Evolutionary conservation across 805 yeast genomes (phyloP).

Genomic region (Wickerhamiella nectarea): DNA sequence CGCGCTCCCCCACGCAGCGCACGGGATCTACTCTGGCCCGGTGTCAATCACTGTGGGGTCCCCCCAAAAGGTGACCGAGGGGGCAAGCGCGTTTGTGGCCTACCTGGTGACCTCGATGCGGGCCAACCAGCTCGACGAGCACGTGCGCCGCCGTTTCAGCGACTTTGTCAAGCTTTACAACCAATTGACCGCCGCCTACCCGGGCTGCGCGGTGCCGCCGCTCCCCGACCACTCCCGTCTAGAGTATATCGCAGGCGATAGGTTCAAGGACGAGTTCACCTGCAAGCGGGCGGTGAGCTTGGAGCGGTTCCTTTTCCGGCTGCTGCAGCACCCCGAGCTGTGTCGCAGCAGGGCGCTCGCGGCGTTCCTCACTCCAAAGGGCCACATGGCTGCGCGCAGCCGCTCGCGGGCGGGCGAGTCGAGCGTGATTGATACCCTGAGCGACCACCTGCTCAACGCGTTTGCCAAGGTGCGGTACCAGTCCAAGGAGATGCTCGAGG

Average conservation of each 20-base stretch:
- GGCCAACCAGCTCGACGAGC: slow-evolving; percentile 15
- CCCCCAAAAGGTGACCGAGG: slow-evolving; percentile 21
- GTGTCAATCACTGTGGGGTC: slow-evolving; percentile 14
- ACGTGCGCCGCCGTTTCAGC: slow-evolving; percentile 66
- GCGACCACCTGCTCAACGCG: slow-evolving; percentile 89
- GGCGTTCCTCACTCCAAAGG: slow-evolving; percentile 48
- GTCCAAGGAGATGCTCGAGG: slow-evolving; percentile 63
- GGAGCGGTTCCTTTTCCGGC: slow-evolving; percentile 57
- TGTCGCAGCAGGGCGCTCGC: slow-evolving; percentile 57
- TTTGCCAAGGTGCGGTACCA: slow-evolving; percentile 60
- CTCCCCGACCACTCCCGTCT: slow-evolving; percentile 83
- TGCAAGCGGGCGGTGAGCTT: slow-evolving; percentile 68
- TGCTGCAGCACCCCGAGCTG: slow-evolving; percentile 60
- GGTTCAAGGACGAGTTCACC: slow-evolving; percentile 78
- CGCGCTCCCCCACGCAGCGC: neutral
- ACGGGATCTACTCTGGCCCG: neutral
- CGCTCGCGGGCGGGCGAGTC: slow-evolving; percentile 17
- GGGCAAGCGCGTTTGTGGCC: slow-evolving; percentile 44
- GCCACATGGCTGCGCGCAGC: slow-evolving; percentile 1
- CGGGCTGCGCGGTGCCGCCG: slow-evolving; percentile 82
- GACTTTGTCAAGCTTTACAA: slow-evolving; percentile 73
- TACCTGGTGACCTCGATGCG: slow-evolving; percentile 48
- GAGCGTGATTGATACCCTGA: slow-evolving; percentile 60
- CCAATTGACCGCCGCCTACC: slow-evolving; percentile 61
- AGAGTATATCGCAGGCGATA: slow-evolving; percentile 86